phyloP scores from a whole-genome alignment of 495 filamentous ascomycete species.

The Talaromyces borbonicus region DNA sequence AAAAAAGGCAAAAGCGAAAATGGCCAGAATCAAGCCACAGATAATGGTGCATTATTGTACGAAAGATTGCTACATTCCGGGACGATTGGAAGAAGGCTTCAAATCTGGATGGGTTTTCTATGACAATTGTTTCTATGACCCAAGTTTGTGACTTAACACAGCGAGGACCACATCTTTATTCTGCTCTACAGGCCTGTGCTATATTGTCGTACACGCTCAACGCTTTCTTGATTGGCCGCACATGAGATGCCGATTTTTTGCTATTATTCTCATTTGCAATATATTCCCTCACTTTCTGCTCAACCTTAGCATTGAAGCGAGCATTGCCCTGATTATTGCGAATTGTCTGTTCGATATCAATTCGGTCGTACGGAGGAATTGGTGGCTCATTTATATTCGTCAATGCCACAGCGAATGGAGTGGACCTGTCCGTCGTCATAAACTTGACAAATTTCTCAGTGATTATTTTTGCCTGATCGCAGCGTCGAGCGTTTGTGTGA shows the following conservation, averaged over 20 bases:
- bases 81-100: background rate
- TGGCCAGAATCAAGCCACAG: background rate
- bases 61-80: background rate
- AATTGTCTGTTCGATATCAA: background rate
- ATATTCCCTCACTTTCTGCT: background rate
- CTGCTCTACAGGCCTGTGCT: background rate
- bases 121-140: background rate
- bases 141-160: background rate
- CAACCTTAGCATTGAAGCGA: background rate
- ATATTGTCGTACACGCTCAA: background rate
- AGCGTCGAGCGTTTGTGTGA: background rate
- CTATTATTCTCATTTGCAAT: background rate
- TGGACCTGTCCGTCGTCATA: background rate
- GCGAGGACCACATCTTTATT: background rate
- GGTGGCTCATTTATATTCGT: background rate
- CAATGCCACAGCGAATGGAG: background rate
- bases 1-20: background rate
- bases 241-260: background rate
- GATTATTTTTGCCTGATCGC: background rate
- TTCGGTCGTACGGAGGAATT: background rate
- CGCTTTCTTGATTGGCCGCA: background rate
- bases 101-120: background rate
- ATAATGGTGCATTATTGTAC: slow-evolving; percentile 2
- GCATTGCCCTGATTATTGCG: background rate
- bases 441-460: background rate